A percentile compares a stretch with the other conserved stretches of the same genome.
phyloP scores from a whole-genome alignment of 106 monocot species.

The Cymbidium sinense region DNA sequence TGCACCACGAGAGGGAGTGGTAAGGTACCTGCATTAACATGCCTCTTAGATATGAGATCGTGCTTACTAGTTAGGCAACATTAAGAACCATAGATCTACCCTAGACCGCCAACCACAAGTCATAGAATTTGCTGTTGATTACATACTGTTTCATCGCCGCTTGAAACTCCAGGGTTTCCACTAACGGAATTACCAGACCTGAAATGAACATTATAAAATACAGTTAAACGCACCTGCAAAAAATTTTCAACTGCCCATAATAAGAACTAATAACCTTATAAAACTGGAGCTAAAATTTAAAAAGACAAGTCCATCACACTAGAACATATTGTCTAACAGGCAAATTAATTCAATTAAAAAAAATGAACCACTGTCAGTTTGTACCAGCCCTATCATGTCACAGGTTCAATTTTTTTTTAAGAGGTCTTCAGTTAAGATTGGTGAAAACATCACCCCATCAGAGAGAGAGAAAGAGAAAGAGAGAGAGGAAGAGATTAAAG shows the following conservation, averaged over 20 bases:
- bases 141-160: constrained; percentile 92
- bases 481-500: background rate
- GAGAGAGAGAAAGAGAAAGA: background rate
- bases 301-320: background rate
- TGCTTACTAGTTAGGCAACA: background rate
- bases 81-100: background rate
- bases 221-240: background rate
- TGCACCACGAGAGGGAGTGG: constrained; percentile 98
- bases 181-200: constrained; percentile 87
- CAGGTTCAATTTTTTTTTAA: background rate
- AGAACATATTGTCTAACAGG: background rate
- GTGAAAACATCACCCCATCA: background rate
- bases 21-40: constrained; percentile 65
- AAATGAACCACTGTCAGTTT: background rate
- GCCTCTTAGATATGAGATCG: constrained; percentile 7
- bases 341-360: background rate
- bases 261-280: background rate
- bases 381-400: background rate
- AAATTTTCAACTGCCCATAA: constrained; percentile 1
- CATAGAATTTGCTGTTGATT: background rate
- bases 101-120: background rate
- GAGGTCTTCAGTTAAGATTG: background rate
- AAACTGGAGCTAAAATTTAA: background rate
- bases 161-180: constrained; percentile 63
- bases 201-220: constrained; percentile 8